These are phyloP conservation scores for Acmispon strigosus DNA, from an alignment of 306 rosid genomes.

Conservation along the genomic window DNA sequence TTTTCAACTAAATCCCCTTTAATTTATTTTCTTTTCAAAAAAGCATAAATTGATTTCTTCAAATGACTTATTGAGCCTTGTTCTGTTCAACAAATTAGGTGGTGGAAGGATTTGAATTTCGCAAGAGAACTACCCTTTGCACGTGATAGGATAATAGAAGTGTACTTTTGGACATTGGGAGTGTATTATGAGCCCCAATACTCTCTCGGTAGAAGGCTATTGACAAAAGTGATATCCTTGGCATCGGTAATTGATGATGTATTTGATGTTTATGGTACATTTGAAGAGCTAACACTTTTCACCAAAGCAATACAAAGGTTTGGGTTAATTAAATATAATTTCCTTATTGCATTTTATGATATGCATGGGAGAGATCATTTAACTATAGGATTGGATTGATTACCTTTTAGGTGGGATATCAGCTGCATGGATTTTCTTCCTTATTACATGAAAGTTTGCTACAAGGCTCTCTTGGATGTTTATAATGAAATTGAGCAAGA, in stretches of 20 bases:
- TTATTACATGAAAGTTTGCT: background rate
- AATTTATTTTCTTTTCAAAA: too few relatives aligned
- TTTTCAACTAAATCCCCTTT: too few relatives aligned
- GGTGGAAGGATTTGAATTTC: too few relatives aligned
- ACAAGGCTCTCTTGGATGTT: background rate
- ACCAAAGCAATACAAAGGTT: slow-evolving; percentile 39
- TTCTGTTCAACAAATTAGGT: too few relatives aligned
- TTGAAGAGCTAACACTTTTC: slow-evolving; percentile 31
- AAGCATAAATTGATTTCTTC: too few relatives aligned
- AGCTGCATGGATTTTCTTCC: background rate
- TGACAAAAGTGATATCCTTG: slow-evolving; percentile 6
- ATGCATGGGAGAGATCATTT: background rate
- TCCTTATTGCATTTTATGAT: too few relatives aligned
- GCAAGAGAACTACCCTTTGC: too few relatives aligned
- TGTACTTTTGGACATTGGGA: slow-evolving; percentile 32
- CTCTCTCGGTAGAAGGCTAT: background rate
- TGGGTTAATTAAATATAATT: background rate
- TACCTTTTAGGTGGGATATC: background rate
- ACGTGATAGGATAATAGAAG: slow-evolving; percentile 7
- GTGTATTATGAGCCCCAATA: slow-evolving; percentile 22
- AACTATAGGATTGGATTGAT: background rate
- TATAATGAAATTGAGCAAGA: slow-evolving; percentile 20
- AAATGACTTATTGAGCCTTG: too few relatives aligned
- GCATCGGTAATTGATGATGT: slow-evolving; percentile 26
- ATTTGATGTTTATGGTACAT: slow-evolving; percentile 38